Evolutionary conservation across 768 basidiomycete species (phyloP), one percentile per base, ranked within the genome.

Genomic region (Leccinum uliginosum): DNA sequence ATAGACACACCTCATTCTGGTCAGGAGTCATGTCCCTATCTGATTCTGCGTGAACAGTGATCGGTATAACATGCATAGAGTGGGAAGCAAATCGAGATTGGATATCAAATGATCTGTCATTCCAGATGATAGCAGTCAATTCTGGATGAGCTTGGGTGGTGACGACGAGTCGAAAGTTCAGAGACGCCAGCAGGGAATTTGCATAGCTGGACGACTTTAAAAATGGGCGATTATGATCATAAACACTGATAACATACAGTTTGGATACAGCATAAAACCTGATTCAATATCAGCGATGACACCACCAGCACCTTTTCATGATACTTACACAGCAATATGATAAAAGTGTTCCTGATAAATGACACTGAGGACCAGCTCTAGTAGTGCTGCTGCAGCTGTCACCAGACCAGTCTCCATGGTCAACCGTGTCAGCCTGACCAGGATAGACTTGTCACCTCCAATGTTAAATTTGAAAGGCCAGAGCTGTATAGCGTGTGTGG

Each of bases 321-420:
- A 34, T 23, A 60, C 65, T 51, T 50, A 67, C 67, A 67, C 53
- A 2, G 67, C 68, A 4, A 58, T 8, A 32, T 67, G 62, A 48
- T 64, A 62, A 14, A 51, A 7, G 0, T 40, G 12, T 0, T 51
- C 1, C 6, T 4, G 26, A 34, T 12, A 63, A 38, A 48, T 49
- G 6, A 57, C 7, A 3, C 51, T 59, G 14, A 70, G 50, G 5
- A 63, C 30, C 5, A 67, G 53, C 44, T 69, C 67, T 1, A 62
- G 23, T 15, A 70, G 48, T 1, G 60, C 60, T 0, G 68, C 58
- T 6, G 46, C 40, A 6, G 63, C 56, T 11, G 68, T 70, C 14
- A 70, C 49, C 11, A 62, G 53, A 3, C 68, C 68, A 0, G 68
- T 67, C 43, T 70, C 67, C 9, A 68, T 51, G 17, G 66, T 60